Conservation (phyloP, 192 early-diverging fungal species). For the Linderina pennispora region DNA sequence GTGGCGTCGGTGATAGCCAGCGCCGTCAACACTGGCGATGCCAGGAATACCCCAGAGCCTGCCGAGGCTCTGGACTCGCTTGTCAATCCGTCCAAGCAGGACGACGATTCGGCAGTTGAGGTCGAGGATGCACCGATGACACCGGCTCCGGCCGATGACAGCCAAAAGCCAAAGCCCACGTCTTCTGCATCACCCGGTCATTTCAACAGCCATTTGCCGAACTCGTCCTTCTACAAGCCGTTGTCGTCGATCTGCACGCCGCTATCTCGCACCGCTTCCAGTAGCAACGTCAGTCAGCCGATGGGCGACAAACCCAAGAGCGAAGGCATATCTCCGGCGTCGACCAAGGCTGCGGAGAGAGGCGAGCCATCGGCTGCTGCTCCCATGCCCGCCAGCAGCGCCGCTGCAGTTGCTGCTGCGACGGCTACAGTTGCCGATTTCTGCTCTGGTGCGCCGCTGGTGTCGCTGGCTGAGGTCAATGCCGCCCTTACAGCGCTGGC, state of each 20-base stretch:
- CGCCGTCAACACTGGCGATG: no score
- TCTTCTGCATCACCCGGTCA: not conserved
- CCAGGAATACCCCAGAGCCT: no score
- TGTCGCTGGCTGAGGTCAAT: slow-evolving; percentile 30
- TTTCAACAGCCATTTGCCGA: slow-evolving; percentile 36
- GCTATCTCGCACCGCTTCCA: slow-evolving; percentile 3
- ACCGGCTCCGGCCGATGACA: not conserved
- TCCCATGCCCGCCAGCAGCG: not conserved
- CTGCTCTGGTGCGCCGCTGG: not conserved
- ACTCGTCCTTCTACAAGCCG: slow-evolving; percentile 47
- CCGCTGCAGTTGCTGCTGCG: not conserved
- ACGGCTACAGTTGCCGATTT: not conserved
- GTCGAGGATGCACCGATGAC: not conserved
- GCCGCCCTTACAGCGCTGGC: slow-evolving; percentile 19
- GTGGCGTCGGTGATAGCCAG: slow-evolving; percentile 1
- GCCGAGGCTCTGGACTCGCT: no score
- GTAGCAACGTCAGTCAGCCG: no score
- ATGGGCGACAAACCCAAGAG: not conserved
- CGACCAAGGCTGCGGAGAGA: not conserved
- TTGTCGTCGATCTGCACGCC: slow-evolving; percentile 37
- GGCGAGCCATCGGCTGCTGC: slow-evolving; percentile 2
- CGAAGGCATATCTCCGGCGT: not conserved
- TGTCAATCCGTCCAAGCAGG: no score
- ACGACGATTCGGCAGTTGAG: not conserved
- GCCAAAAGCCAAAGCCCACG: not conserved